Evolutionary conservation across 2,329 filamentous ascomycete species (phyloP).

Genomic region (Diaporthe nobilis): DNA sequence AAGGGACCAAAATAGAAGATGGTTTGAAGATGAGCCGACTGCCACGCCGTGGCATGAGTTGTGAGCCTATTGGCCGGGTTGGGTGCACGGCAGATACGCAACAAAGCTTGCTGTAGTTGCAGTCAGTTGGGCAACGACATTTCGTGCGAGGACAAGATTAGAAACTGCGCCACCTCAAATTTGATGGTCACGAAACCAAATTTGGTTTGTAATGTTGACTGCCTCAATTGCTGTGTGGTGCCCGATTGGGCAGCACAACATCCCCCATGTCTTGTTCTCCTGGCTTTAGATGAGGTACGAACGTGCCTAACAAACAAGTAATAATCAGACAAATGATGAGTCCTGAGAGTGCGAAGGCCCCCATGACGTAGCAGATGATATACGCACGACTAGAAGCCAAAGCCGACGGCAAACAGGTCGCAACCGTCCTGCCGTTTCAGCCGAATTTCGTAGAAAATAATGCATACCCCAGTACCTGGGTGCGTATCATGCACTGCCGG

Average conservation of each 20-base stretch:
- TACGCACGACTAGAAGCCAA: slow-evolving; percentile 20
- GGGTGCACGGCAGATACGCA: slow-evolving; percentile 17
- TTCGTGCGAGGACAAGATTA: slow-evolving; percentile 15
- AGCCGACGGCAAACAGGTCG: slow-evolving; percentile 24
- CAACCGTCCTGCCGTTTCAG: slow-evolving; percentile 13
- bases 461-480: slow-evolving; percentile 30
- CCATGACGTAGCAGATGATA: slow-evolving; percentile 5
- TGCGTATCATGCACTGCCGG: slow-evolving; percentile 30
- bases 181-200: not conserved
- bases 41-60: slow-evolving; percentile 14
- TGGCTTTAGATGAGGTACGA: not conserved
- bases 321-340: not conserved
- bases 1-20: slow-evolving; percentile 19
- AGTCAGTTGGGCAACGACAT: slow-evolving; percentile 23
- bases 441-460: slow-evolving; percentile 26
- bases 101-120: slow-evolving; percentile 16
- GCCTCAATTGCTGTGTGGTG: not conserved
- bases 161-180: slow-evolving; percentile 26
- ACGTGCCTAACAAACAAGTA: not conserved
- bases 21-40: slow-evolving; percentile 26
- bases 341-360: not conserved
- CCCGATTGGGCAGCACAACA: slow-evolving; percentile 1
- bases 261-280: not conserved
- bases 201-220: slow-evolving; percentile 13
- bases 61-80: slow-evolving; percentile 21